phyloP scores from a whole-genome alignment of 106 monocot genomes.

The Dendrobium officinale region DNA sequence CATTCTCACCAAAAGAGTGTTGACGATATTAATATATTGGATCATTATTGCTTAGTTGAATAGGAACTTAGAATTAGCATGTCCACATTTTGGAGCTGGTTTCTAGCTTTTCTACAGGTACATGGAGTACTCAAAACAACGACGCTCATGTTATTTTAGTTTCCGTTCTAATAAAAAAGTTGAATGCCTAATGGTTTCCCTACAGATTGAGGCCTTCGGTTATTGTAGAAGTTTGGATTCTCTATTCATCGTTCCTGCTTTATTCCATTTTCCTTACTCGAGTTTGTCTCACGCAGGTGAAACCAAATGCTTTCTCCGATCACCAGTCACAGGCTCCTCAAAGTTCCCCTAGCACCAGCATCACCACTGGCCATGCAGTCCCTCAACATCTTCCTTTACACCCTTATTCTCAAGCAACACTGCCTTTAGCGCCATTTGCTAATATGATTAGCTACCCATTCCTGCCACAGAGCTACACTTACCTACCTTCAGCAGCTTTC shows the following conservation, averaged over 20 bases:
- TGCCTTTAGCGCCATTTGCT: slow-evolving; percentile 69
- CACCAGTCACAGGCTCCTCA: slow-evolving; percentile 29
- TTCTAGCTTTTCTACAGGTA: no score
- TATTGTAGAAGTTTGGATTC: no score
- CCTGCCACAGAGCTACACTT: slow-evolving; percentile 67
- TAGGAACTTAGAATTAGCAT: no score
- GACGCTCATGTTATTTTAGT: no score
- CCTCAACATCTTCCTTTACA: slow-evolving; percentile 74
- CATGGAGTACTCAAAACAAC: no score
- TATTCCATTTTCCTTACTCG: not conserved
- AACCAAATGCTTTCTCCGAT: slow-evolving; percentile 42
- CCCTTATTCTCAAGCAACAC: slow-evolving; percentile 72
- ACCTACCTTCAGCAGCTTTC: slow-evolving; percentile 74
- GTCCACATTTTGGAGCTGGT: no score
- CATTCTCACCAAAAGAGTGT: no score
- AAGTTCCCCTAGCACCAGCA: slow-evolving; percentile 31
- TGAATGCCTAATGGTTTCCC: no score
- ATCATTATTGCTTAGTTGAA: no score
- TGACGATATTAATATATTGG: no score
- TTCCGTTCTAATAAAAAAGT: no score
- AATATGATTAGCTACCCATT: slow-evolving; percentile 89
- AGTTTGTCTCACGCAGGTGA: slow-evolving; percentile 33
- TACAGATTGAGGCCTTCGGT: no score
- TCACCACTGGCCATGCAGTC: slow-evolving; percentile 32
- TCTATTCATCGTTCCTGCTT: not conserved